Evolutionary conservation across 2,329 filamentous ascomycete species (phyloP).

Genomic region (Camptophora hylomeconis): DNA sequence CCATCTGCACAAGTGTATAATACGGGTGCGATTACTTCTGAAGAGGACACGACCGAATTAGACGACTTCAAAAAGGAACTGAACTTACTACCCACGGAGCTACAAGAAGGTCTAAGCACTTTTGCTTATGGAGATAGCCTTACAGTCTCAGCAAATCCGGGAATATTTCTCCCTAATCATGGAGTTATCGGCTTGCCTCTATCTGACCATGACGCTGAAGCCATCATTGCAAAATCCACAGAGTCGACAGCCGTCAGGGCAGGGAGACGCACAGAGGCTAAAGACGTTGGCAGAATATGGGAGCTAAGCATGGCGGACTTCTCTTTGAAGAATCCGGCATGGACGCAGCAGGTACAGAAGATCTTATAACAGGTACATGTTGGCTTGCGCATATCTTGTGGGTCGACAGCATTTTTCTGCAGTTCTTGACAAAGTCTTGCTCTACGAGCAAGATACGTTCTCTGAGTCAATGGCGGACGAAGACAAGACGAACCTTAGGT

Average conservation of each 20-base stretch:
- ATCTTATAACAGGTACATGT: conserved; percentile 2
- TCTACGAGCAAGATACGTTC: conserved; percentile 39
- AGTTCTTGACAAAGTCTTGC: conserved; percentile 34
- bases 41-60: too few relatives aligned
- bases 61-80: too few relatives aligned
- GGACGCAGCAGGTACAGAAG: conserved; percentile 15
- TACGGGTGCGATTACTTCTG: too few relatives aligned
- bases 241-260: conserved; percentile 26
- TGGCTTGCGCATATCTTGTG: conserved; percentile 6
- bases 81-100: too few relatives aligned
- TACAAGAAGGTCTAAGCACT: conserved; percentile 2
- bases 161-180: conserved; percentile 9
- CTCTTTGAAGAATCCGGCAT: conserved; percentile 23
- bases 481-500: conserved; percentile 35
- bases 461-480: conserved; percentile 36
- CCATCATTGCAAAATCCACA: conserved; percentile 12
- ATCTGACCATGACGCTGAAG: conserved; percentile 8
- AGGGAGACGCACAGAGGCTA: conserved; percentile 29
- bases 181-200: conserved; percentile 14
- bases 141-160: conserved; percentile 7
- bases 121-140: conserved; percentile 6
- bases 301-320: conserved; percentile 30
- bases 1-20: too few relatives aligned
- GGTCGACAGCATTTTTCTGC: conserved; percentile 21
- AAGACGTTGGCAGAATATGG: conserved; percentile 30